A percentile compares a stretch with the other conserved stretches of the same genome.
phyloP scores from a whole-genome alignment of 75 land plant genomes.

The Pinus tabuliformis region DNA sequence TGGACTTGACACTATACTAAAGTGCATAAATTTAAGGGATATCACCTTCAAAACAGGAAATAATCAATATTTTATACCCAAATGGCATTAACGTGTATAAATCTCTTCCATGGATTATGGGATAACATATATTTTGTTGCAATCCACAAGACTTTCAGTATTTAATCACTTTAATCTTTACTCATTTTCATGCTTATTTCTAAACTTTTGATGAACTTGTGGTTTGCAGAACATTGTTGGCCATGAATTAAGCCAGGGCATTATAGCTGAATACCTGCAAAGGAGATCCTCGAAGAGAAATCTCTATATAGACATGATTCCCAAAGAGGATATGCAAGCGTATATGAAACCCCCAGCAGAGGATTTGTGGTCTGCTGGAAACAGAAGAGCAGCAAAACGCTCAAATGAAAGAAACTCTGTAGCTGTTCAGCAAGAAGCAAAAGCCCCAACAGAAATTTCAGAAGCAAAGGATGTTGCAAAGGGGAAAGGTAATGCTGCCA shows the following conservation, averaged over 20 bases:
- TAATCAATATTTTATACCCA: too few relatives aligned
- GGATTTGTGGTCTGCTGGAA: slow-evolving; percentile 34
- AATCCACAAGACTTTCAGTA: too few relatives aligned
- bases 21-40: too few relatives aligned
- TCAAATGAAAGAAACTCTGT: slow-evolving; percentile 17
- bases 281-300: slow-evolving; percentile 32
- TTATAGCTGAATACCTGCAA: slow-evolving; percentile 60
- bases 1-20: too few relatives aligned
- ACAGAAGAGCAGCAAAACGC: slow-evolving; percentile 40
- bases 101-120: too few relatives aligned
- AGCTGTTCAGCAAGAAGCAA: slow-evolving; percentile 11
- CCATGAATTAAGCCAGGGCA: slow-evolving; percentile 46
- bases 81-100: too few relatives aligned
- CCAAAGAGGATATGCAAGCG: slow-evolving; percentile 44
- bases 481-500: slow-evolving; percentile 27
- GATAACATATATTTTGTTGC: too few relatives aligned
- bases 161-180: not conserved
- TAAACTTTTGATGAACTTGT: slow-evolving; percentile 3
- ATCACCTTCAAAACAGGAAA: too few relatives aligned
- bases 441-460: slow-evolving; percentile 15
- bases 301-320: slow-evolving; percentile 14
- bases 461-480: slow-evolving; percentile 22
- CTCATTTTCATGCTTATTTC: not conserved
- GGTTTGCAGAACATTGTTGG: slow-evolving; percentile 81
- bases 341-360: slow-evolving; percentile 77